Evolutionary conservation across 2,329 filamentous ascomycete species (phyloP).

Genomic region (Stemphylium beticola): DNA sequence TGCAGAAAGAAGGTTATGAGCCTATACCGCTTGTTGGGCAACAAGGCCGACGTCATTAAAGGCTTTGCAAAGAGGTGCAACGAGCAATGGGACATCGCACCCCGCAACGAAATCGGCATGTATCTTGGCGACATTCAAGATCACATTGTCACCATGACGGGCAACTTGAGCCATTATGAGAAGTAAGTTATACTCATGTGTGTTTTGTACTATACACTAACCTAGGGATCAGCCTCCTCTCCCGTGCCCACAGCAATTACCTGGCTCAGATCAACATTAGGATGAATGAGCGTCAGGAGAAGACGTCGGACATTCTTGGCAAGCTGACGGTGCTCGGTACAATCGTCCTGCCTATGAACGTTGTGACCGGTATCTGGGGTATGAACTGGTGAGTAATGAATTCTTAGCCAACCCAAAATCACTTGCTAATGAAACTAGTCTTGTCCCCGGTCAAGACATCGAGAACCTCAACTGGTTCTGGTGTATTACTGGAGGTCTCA

Average conservation of each 20-base stretch:
- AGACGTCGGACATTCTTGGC: slow-evolving; percentile 92
- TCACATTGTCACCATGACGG: slow-evolving; percentile 98
- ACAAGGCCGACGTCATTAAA: slow-evolving; percentile 99
- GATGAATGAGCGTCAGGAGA: slow-evolving; percentile 97
- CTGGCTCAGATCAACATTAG: slow-evolving; percentile 99
- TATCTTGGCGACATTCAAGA: slow-evolving; percentile 99
- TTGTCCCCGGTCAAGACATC: slow-evolving; percentile 88
- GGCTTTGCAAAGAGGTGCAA: slow-evolving; percentile 98
- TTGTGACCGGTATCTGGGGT: slow-evolving; percentile 97
- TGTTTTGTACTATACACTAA: slow-evolving; percentile 14
- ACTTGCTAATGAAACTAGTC: slow-evolving; percentile 44
- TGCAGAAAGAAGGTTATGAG: slow-evolving; percentile 98
- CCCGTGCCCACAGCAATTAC: slow-evolving; percentile 92
- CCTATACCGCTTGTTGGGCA: slow-evolving; percentile 87
- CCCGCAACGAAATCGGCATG: slow-evolving; percentile 92
- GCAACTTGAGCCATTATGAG: slow-evolving; percentile 93
- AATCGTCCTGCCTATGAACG: slow-evolving; percentile 98
- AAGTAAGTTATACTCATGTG: slow-evolving; percentile 65
- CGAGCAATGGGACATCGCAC: slow-evolving; percentile 96
- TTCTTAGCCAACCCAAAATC: background rate
- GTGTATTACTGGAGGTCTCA: slow-evolving; percentile 71
- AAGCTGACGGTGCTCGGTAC: slow-evolving; percentile 95
- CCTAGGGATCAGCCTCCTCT: slow-evolving; percentile 70
- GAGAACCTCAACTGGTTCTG: slow-evolving; percentile 67
- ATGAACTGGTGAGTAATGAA: slow-evolving; percentile 71